Conservation (phyloP, 306 rosid species). For the Datisca glomerata region DNA sequence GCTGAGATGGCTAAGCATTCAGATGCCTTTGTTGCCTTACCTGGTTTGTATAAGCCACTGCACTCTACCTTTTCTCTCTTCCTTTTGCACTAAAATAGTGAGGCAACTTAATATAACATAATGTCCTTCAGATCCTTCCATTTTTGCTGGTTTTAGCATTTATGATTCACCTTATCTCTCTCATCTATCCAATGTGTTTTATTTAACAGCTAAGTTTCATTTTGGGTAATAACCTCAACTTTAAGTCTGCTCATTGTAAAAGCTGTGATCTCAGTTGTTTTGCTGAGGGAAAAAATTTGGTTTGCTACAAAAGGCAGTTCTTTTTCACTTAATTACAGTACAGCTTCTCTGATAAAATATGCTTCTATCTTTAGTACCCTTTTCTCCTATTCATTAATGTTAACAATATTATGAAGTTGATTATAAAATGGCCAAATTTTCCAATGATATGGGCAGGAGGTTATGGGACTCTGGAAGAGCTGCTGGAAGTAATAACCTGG, state of each 20-base stretch:
- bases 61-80: neutral
- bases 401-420: neutral
- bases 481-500: slow-evolving; percentile 98
- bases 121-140: slow-evolving; percentile 2
- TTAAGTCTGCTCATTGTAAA: neutral
- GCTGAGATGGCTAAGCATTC: slow-evolving; percentile 1
- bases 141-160: slow-evolving; percentile 19
- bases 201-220: slow-evolving; percentile 9
- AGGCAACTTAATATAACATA: neutral
- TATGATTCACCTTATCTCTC: slow-evolving; percentile 27
- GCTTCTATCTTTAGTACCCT: slow-evolving; percentile 27
- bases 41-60: neutral
- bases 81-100: neutral
- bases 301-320: neutral
- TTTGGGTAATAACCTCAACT: neutral
- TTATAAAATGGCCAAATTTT: neutral
- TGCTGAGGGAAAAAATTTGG: neutral
- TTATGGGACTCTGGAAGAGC: slow-evolving; percentile 94
- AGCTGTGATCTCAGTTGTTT: neutral
- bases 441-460: slow-evolving; percentile 53
- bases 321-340: no score
- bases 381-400: slow-evolving; percentile 5
- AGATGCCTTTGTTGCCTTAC: neutral
- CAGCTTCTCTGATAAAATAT: slow-evolving; percentile 2
- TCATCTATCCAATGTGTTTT: slow-evolving; percentile 9